phyloP scores from a whole-genome alignment of 306 rosid species.

The Gleditsia sinensis region DNA sequence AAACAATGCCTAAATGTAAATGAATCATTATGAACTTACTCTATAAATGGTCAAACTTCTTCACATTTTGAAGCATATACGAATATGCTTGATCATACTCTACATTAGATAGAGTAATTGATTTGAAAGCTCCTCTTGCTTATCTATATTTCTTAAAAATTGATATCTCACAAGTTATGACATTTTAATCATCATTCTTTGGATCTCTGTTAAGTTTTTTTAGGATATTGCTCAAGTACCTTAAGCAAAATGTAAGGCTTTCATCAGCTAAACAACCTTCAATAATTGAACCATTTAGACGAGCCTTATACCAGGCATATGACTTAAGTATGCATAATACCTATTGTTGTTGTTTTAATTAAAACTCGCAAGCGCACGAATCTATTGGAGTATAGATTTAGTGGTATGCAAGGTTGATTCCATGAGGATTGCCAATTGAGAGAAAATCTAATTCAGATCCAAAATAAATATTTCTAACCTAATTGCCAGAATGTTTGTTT shows the following conservation, averaged over 20 bases:
- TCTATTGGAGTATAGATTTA: no score
- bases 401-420: no score
- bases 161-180: not conserved
- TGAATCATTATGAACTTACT: no score
- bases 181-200: no score
- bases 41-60: not conserved
- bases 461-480: no score
- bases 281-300: not conserved
- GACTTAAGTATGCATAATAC: not conserved
- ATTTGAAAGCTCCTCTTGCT: not conserved
- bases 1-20: not conserved
- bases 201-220: not conserved
- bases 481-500: no score
- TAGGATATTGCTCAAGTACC: not conserved
- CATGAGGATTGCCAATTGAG: no score
- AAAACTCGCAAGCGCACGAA: no score
- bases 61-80: conserved; percentile 4
- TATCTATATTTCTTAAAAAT: not conserved
- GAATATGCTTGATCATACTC: not conserved
- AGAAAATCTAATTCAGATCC: no score
- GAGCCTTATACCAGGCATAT: not conserved
- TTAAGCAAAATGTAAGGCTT: not conserved
- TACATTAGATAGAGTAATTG: not conserved
- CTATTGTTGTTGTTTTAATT: no score
- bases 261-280: not conserved